Evolutionary conservation across 441 rosid genomes (phyloP), one percentile per base, ranked within the genome.

Genomic region (Croton setiger): DNA sequence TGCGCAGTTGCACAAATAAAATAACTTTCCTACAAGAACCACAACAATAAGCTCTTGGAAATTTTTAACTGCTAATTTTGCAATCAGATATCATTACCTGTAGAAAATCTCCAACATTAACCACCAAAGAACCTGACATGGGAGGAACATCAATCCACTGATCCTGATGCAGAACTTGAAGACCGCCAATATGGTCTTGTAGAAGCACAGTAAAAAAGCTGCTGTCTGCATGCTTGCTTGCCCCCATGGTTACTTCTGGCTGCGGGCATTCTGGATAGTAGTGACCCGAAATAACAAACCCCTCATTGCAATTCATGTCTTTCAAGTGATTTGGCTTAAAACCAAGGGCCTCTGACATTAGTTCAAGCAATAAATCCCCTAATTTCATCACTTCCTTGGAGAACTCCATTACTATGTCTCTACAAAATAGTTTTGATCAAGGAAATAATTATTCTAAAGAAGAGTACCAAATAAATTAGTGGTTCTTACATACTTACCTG

Each of bases 251-350:
- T 47, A 68, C 13, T 4, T 74, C 71, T 0, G 84, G 86, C 44
- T 66, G 52, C 0, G 82, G 82, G 37, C 86, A 80, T 0, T 71
- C 52, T 1, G 84, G 84, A 49, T 78, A 76, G 76, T 82, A 82
- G 64, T 84, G 82, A 4, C 83, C 66, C 0, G 68, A 11, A 4
- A 74, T 12, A 5, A 31, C 21, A 0, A 75, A 72, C 12, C 79
- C 80, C 37, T 77, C 76, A 0, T 56, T 21, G 13, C 84, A 78
- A 21, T 70, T 82, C 43, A 76, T 78, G 41, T 79, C 75, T 47
- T 52, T 72, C 4, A 81, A 73, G 71, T 60, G 44, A 44, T 69
- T 48, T 0, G 75, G 67, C 0, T 73, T 54, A 8, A 84, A 47
- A 3, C 85, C 84, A 0, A 84, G 76, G 5, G 81, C 78, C 60